Conservation (phyloP, 768 basidiomycete species). For the Lentinus tigrinus region DNA sequence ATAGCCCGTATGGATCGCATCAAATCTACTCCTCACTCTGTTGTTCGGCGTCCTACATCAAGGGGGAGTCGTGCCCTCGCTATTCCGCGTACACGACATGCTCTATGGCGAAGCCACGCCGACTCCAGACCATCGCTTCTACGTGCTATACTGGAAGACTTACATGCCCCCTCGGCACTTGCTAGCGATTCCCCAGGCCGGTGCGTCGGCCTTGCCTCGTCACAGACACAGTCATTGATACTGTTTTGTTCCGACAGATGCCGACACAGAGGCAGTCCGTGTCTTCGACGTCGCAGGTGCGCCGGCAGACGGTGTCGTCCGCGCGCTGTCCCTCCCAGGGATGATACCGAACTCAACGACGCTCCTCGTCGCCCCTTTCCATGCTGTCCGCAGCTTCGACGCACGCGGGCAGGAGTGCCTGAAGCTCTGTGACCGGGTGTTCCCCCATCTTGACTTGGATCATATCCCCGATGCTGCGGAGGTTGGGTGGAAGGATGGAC, state of each 20-base stretch:
- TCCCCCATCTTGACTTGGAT: conserved; percentile 39
- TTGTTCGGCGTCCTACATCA: conserved; percentile 40
- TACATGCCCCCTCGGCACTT: conserved; percentile 40
- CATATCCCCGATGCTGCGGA: conserved; percentile 33
- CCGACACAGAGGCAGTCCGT: conserved; percentile 18
- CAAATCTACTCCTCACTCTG: conserved; percentile 29
- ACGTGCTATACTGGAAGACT: conserved; percentile 38
- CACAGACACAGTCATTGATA: neutral
- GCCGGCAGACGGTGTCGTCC: conserved; percentile 15
- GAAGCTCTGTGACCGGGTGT: conserved; percentile 25
- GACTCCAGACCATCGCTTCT: neutral
- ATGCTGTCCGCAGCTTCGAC: conserved; percentile 26
- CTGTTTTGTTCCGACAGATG: conserved; percentile 20
- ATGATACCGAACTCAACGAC: conserved; percentile 1
- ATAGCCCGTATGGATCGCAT: conserved; percentile 30
- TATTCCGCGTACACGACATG: conserved; percentile 32
- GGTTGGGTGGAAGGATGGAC: conserved; percentile 28
- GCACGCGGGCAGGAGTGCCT: conserved; percentile 22
- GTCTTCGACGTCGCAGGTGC: conserved; percentile 34
- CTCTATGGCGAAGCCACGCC: neutral
- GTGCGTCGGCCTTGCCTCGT: conserved; percentile 14
- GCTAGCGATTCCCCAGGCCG: conserved; percentile 27
- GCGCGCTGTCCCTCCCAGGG: conserved; percentile 16
- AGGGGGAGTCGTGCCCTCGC: conserved; percentile 41
- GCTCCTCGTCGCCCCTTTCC: conserved; percentile 33